Evolutionary conservation across 352 stramenopile genomes (phyloP).

Genomic region (Pythium periplocum): DNA sequence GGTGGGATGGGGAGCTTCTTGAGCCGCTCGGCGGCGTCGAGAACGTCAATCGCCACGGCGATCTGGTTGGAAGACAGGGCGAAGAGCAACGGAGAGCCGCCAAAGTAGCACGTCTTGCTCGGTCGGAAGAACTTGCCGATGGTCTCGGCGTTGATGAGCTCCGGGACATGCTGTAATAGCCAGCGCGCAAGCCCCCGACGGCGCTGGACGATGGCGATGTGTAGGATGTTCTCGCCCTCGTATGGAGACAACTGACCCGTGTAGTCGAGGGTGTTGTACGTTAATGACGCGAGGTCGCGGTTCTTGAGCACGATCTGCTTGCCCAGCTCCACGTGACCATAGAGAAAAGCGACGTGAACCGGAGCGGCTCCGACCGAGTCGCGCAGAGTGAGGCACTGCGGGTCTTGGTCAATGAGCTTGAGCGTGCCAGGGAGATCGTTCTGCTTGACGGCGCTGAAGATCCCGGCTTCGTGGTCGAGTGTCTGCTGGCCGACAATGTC

Average conservation of each 20-base stretch:
- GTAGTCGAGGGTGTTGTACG: constrained; percentile 29
- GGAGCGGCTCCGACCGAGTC: constrained; percentile 47
- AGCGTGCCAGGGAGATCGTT: constrained; percentile 29
- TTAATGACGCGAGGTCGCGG: constrained; percentile 25
- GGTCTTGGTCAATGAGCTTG: constrained; percentile 27
- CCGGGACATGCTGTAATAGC: constrained; percentile 29
- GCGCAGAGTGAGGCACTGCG: constrained; percentile 28
- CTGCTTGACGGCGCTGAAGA: constrained; percentile 43
- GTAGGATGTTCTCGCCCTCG: constrained; percentile 57
- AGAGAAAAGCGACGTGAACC: constrained; percentile 53
- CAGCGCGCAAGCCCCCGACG: constrained; percentile 29
- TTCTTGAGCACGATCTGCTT: constrained; percentile 32
- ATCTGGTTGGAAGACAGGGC: constrained; percentile 52
- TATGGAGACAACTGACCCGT: constrained; percentile 34
- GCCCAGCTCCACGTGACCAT: constrained; percentile 47
- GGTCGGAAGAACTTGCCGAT: constrained; percentile 49
- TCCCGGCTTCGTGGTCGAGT: constrained; percentile 47
- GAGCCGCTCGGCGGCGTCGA: constrained; percentile 24
- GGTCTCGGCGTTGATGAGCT: constrained; percentile 37
- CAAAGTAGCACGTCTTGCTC: constrained; percentile 56
- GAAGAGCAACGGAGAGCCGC: constrained; percentile 49
- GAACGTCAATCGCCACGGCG: constrained; percentile 30
- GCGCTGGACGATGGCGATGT: constrained; percentile 62
- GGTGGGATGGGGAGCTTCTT: constrained; percentile 5
- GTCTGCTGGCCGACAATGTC: constrained; percentile 59